Percentiles rank a stretch among this genome's conserved stretches.
Conservation (phyloP, 2,329 filamentous ascomycete species). For the Fusarium dimerum region DNA sequence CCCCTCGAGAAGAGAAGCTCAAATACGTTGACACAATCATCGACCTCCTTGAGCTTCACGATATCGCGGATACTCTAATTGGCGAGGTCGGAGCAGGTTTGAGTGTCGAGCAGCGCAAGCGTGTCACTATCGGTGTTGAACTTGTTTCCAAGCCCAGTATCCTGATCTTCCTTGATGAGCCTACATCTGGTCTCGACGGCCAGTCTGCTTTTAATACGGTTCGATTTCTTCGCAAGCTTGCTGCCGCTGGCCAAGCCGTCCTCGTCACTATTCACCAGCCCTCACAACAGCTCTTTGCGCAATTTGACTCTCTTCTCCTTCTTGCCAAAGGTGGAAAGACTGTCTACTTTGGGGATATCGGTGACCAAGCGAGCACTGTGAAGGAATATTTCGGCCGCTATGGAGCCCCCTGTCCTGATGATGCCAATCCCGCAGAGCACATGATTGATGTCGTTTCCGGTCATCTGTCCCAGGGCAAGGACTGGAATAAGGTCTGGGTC, state of each 20-base stretch:
- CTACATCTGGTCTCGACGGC: constrained; percentile 67
- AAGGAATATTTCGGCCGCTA: constrained; percentile 66
- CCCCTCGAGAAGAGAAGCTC: constrained; percentile 67
- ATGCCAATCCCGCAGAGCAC: constrained; percentile 73
- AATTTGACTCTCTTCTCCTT: constrained; percentile 66
- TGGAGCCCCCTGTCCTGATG: constrained; percentile 61
- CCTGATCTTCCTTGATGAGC: constrained; percentile 63
- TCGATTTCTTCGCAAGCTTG: constrained; percentile 66
- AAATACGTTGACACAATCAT: constrained; percentile 79
- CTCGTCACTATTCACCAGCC: constrained; percentile 73
- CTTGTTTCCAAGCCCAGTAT: constrained; percentile 62
- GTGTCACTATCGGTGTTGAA: constrained; percentile 62
- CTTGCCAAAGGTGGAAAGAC: constrained; percentile 66
- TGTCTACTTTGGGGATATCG: constrained; percentile 69
- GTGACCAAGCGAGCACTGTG: constrained; percentile 54
- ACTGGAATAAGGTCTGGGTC: constrained; percentile 73
- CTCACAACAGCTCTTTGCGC: constrained; percentile 64
- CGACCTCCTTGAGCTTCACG: constrained; percentile 55
- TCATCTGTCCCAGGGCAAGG: constrained; percentile 44
- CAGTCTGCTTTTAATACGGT: constrained; percentile 67
- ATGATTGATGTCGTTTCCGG: constrained; percentile 66
- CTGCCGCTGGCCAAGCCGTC: constrained; percentile 66
- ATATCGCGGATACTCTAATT: constrained; percentile 51
- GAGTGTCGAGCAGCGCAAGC: constrained; percentile 55
- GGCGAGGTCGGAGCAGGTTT: constrained; percentile 53